Percentiles rank a stretch among this genome's conserved stretches.
Conservation (phyloP, 345 rosid genomes). For the Luvunga scandens region DNA sequence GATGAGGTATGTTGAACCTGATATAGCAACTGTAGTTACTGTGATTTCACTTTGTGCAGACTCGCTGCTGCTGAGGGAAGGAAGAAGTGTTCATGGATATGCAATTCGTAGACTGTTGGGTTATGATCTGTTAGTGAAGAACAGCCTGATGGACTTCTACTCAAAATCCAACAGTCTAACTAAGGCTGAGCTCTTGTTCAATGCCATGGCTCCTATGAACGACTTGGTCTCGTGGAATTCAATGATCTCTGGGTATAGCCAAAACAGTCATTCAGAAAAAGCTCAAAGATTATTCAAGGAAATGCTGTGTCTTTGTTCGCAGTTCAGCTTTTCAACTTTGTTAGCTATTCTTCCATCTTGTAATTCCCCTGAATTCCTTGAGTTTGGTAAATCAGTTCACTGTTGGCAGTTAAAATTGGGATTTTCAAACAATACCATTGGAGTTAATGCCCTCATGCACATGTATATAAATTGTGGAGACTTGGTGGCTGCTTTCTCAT, state of each 20-base stretch:
- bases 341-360: conserved; percentile 52
- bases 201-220: conserved; percentile 12
- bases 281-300: conserved; percentile 43
- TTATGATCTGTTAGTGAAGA: conserved; percentile 27
- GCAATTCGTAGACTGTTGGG: conserved; percentile 34
- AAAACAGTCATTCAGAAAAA: conserved; percentile 22
- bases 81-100: conserved; percentile 47
- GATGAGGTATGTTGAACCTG: conserved; percentile 29
- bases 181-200: conserved; percentile 40
- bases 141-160: conserved; percentile 47
- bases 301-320: conserved; percentile 27
- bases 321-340: conserved; percentile 37
- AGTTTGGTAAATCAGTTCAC: conserved; percentile 45
- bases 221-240: conserved; percentile 57
- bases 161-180: conserved; percentile 33
- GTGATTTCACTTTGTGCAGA: conserved; percentile 39
- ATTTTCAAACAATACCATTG: conserved; percentile 28
- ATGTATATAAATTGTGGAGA: conserved; percentile 42
- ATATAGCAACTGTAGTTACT: conserved; percentile 40
- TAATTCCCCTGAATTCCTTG: conserved; percentile 35
- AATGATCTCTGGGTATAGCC: conserved; percentile 40
- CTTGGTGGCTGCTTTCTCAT: conserved; percentile 30
- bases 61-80: conserved; percentile 37
- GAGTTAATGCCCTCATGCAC: conserved; percentile 37
- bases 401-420: conserved; percentile 50